These are phyloP conservation scores for Cutaneotrichosporon mucoides DNA, from an alignment of 1,284 basidiomycete genomes.

Conservation along the genomic window DNA sequence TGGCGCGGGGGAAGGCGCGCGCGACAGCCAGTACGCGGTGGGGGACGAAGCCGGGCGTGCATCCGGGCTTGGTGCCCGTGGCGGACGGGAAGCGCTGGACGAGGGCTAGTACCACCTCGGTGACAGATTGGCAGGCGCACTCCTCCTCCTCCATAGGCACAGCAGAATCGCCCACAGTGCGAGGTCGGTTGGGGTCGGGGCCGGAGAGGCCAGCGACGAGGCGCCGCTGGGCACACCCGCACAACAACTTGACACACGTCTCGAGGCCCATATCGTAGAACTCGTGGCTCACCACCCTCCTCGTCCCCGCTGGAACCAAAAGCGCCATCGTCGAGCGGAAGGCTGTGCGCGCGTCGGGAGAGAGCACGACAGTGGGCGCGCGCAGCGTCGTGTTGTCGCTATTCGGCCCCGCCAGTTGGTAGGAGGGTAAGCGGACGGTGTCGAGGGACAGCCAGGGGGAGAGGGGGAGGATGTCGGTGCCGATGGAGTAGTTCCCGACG, in stretches of 20 bases:
- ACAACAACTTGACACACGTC: not conserved
- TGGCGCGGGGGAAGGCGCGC: not conserved
- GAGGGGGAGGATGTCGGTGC: not conserved
- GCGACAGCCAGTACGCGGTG: not conserved
- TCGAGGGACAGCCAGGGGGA: not conserved
- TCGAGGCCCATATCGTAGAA: not conserved
- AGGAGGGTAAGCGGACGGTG: not conserved
- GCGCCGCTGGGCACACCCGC: too few species aligned
- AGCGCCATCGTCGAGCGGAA: not conserved
- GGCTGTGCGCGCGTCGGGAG: not conserved
- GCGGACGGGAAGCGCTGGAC: not conserved
- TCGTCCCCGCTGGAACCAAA: not conserved
- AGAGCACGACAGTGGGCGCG: not conserved
- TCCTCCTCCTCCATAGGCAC: not conserved
- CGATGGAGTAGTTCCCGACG: not conserved
- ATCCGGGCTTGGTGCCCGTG: not conserved
- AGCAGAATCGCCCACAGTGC: not conserved
- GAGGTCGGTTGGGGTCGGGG: too few species aligned
- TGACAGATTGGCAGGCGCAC: not conserved
- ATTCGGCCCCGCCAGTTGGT: not conserved
- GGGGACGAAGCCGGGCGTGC: not conserved
- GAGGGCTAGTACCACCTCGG: not conserved
- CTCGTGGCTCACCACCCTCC: not conserved
- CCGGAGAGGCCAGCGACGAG: too few species aligned
- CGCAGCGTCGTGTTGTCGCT: not conserved